Base-by-base conservation (phyloP, 1,284 basidiomycete species). In the Apiotrichum veenhuisii region DNA sequence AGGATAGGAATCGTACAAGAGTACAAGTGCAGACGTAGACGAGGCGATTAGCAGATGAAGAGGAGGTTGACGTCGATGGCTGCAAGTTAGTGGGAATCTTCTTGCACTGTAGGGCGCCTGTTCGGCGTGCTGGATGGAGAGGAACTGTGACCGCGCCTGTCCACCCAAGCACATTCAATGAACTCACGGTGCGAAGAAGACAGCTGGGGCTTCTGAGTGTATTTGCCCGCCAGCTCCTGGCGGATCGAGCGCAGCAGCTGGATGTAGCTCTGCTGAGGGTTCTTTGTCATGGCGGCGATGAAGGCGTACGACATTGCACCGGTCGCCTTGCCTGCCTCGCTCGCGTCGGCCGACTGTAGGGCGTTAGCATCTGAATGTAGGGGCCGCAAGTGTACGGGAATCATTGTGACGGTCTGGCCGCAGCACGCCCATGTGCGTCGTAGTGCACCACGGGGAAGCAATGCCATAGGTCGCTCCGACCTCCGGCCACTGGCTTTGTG, bases 271-370 rank as follows among this genome's bases (percentile, higher is more conserved):
- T 89, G 89, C 61, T 87, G 82, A 14, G 83, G 82, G 69, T 87
- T 85, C 67, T 80, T 77, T 10, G 71, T 79, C 43, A 91, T 79
- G 9, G 81, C 80, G 25, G 80, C 75, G 60, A 88, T 86, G 74
- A 91, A 91, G 33, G 87, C 93, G 50, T 65, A 77, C 20, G 69
- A 72, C 90, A 92, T 92, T 1, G 90, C 90, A 42, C 92, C 93
- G 7, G 89, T 90, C 4, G 87, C 90, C 52, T 82, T 79, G 2
- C 91, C 91, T 5, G 83, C 83, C 74, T 94, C 88, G 49, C 81
- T 78, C 1, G 91, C 87, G 72, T 96, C 93, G 5, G 92, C 92
- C n/a, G 88, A 91, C 46, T 48, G 46, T 25, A 20, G 27, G 11
- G 4, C 3, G 44, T 46, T 15, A 33, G 44, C 27, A 33, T 26